phyloP scores from a whole-genome alignment of 2,329 filamentous ascomycete species.

The Phialocephala subalpina region DNA sequence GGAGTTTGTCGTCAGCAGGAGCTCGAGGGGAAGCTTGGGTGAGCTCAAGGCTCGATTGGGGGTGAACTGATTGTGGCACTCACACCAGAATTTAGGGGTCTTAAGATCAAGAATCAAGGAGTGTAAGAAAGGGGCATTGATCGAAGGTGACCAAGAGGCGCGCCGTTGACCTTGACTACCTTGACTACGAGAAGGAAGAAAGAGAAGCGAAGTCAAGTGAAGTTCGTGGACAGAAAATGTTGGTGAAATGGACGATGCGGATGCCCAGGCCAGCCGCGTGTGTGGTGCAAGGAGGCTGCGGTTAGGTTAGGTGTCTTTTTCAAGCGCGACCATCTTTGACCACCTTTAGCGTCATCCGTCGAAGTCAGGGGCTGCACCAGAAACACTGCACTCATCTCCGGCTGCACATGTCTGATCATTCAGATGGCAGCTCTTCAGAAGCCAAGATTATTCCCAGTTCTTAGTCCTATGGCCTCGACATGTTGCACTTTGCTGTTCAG shows the following conservation, averaged over 20 bases:
- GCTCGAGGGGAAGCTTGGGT: conserved; percentile 16
- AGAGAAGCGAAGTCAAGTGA: conserved; percentile 5
- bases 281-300: background rate
- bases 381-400: background rate
- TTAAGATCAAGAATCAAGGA: conserved; percentile 31
- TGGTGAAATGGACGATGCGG: background rate
- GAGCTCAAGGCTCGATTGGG: conserved; percentile 11
- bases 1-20: conserved; percentile 32
- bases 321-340: background rate
- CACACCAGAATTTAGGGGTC: conserved; percentile 19
- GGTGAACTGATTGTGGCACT: conserved; percentile 14
- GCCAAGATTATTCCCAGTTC: too few species aligned
- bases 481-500: too few species aligned
- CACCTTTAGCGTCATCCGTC: background rate
- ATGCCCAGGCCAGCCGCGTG: conserved; percentile 5
- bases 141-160: conserved; percentile 38
- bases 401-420: background rate
- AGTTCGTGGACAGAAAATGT: conserved; percentile 22
- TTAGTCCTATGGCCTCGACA: too few species aligned
- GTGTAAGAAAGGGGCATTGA: conserved; percentile 40
- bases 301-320: conserved; percentile 5
- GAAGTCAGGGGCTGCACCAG: conserved; percentile 5
- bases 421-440: background rate
- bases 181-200: conserved; percentile 9
- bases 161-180: conserved; percentile 27